These are phyloP conservation scores for Phytopythium boreale DNA, from an alignment of 352 stramenopile species.

Conservation along the genomic window DNA sequence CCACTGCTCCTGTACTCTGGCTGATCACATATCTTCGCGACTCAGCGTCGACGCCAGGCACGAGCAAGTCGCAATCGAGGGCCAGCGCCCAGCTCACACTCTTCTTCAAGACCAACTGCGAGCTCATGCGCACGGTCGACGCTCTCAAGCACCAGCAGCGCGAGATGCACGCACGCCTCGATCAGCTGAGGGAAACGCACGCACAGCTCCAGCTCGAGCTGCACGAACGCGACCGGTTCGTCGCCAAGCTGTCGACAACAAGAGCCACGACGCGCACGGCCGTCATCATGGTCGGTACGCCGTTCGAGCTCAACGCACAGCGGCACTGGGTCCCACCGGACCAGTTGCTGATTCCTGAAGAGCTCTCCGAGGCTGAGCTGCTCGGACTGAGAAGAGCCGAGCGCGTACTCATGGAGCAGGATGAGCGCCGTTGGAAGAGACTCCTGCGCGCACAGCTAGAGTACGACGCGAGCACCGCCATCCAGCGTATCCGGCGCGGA, in stretches of 20 bases:
- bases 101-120: constrained; percentile 62
- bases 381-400: constrained; percentile 56
- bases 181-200: constrained; percentile 23
- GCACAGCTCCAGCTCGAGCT: constrained; percentile 36
- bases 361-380: constrained; percentile 26
- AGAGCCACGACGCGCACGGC: constrained; percentile 61
- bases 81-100: constrained; percentile 8
- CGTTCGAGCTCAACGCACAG: constrained; percentile 53
- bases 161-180: constrained; percentile 29
- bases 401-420: constrained; percentile 58
- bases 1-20: constrained; percentile 27
- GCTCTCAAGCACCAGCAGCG: constrained; percentile 38
- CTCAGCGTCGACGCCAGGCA: not conserved
- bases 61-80: not conserved
- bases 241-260: constrained; percentile 40
- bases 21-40: constrained; percentile 38
- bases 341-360: constrained; percentile 25
- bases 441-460: constrained; percentile 42
- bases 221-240: constrained; percentile 40
- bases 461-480: constrained; percentile 38
- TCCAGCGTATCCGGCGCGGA: constrained; percentile 44
- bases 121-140: constrained; percentile 55
- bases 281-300: constrained; percentile 57
- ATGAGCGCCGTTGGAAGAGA: constrained; percentile 53
- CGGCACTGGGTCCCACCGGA: constrained; percentile 66